phyloP scores from a whole-genome alignment of 306 rosid genomes.

The Nissolia schottii region DNA sequence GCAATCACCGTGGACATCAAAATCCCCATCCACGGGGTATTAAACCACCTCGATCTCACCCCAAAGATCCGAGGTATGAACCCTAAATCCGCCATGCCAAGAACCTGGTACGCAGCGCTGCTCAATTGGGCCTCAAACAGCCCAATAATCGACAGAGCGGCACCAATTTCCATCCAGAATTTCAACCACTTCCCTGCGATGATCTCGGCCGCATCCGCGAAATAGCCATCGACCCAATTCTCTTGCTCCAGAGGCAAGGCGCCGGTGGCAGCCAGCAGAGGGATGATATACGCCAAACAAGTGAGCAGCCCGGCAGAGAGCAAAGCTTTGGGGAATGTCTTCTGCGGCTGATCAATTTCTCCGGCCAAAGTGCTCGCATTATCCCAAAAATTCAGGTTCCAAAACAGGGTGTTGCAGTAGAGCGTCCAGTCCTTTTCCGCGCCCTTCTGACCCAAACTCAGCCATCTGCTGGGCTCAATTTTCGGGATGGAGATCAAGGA shows the following conservation, averaged over 20 bases:
- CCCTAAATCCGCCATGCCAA: constrained; percentile 61
- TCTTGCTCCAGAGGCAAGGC: constrained; percentile 41
- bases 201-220: constrained; percentile 32
- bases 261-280: constrained; percentile 51
- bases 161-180: not conserved
- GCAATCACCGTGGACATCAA: constrained; percentile 51
- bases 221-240: constrained; percentile 47
- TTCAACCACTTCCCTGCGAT: not conserved
- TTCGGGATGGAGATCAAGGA: constrained; percentile 40
- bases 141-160: not conserved
- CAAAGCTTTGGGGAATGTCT: not conserved
- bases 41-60: constrained; percentile 52
- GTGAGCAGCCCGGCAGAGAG: not conserved
- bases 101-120: constrained; percentile 49
- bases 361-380: constrained; percentile 10
- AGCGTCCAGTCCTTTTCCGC: constrained; percentile 42
- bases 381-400: constrained; percentile 67
- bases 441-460: constrained; percentile 45
- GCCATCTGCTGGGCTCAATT: constrained; percentile 46
- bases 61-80: constrained; percentile 34
- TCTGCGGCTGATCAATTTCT: not conserved
- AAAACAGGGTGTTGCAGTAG: constrained; percentile 52
- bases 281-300: constrained; percentile 14
- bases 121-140: constrained; percentile 18
- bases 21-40: constrained; percentile 86